Evolutionary conservation across 1,284 basidiomycete genomes (phyloP).

Genomic region (Pascua guehoae): DNA sequence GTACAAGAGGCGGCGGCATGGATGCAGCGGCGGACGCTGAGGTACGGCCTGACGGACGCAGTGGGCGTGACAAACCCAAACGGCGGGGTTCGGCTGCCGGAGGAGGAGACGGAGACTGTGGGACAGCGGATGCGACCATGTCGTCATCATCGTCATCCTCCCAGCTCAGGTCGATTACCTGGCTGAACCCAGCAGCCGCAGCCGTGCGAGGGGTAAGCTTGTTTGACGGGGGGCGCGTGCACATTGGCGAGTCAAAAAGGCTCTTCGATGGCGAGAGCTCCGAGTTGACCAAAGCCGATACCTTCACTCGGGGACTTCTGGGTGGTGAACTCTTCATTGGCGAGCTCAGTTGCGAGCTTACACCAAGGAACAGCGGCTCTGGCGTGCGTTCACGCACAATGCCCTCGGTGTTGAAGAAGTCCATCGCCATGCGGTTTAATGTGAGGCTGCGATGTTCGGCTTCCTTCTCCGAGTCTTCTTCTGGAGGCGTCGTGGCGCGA

Average conservation of each 20-base stretch:
- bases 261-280: not conserved
- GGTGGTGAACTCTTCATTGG: no score
- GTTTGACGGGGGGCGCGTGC: no score
- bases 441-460: slow-evolving; percentile 8
- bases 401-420: slow-evolving; percentile 37
- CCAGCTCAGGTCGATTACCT: slow-evolving; percentile 34
- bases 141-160: slow-evolving; percentile 9
- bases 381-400: slow-evolving; percentile 16
- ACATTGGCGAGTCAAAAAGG: no score
- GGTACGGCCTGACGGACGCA: no score
- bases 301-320: no score
- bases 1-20: slow-evolving; percentile 13
- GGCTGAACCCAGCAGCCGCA: slow-evolving; percentile 41
- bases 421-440: slow-evolving; percentile 24
- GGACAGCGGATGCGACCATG: no score
- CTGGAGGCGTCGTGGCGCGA: not conserved
- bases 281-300: no score
- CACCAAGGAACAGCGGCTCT: not conserved
- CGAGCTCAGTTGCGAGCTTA: no score
- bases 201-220: slow-evolving; percentile 32
- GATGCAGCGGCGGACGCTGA: not conserved
- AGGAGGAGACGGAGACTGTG: no score
- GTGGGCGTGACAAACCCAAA: no score
- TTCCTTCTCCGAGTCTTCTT: slow-evolving; percentile 2
- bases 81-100: no score